Conservation (phyloP, 2,329 filamentous ascomycete species). For the Boeremia exigua region DNA sequence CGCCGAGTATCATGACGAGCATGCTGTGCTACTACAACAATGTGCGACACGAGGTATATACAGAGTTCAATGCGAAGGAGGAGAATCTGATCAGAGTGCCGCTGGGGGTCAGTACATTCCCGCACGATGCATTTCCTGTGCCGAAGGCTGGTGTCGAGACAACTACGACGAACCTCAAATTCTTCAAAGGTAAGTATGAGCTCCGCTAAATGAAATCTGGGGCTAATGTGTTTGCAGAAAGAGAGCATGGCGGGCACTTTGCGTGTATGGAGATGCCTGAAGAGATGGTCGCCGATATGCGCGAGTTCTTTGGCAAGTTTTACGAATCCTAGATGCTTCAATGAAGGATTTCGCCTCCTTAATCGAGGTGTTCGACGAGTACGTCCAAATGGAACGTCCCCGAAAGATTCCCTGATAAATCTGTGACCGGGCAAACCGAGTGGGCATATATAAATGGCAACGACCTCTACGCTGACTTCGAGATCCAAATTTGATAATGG, state of each 20-base stretch:
- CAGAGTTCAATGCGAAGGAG: conserved; percentile 42
- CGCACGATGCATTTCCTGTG: conserved; percentile 47
- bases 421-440: too few species aligned
- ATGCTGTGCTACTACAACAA: conserved; percentile 51
- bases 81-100: conserved; percentile 48
- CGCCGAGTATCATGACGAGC: conserved; percentile 45
- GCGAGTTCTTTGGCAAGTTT: conserved; percentile 28
- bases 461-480: too few species aligned
- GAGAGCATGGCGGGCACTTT: conserved; percentile 33
- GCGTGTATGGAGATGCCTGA: conserved; percentile 36
- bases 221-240: conserved; percentile 20
- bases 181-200: conserved; percentile 36
- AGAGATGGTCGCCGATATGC: conserved; percentile 32
- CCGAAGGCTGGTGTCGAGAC: conserved; percentile 41
- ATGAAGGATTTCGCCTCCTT: too few species aligned
- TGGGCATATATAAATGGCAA: too few species aligned
- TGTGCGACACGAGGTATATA: conserved; percentile 48
- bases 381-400: too few species aligned
- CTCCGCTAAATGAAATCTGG: not conserved
- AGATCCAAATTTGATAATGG: too few species aligned
- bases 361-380: too few species aligned
- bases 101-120: conserved; percentile 48
- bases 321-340: conserved; percentile 11
- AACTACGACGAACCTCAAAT: conserved; percentile 49
- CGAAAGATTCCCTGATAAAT: too few species aligned